These are phyloP conservation scores for Scutellaria galericulata DNA, from an alignment of 257 asterid genomes.

Conservation along the genomic window DNA sequence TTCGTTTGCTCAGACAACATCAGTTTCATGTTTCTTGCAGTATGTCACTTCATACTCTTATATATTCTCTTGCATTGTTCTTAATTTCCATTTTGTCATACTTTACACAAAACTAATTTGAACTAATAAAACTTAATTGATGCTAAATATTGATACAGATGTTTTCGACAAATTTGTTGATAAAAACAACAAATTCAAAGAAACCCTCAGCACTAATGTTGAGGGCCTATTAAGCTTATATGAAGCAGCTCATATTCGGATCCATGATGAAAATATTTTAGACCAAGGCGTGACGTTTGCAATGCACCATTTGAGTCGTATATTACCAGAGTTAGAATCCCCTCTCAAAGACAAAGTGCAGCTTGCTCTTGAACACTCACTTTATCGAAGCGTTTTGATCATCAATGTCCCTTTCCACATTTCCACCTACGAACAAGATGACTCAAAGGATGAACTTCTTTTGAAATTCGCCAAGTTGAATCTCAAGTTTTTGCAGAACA, in stretches of 20 bases:
- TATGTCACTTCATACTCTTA: neutral
- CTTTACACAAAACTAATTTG: no score
- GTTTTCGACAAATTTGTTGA: slow-evolving; percentile 25
- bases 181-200: slow-evolving; percentile 9
- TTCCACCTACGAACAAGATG: slow-evolving; percentile 17
- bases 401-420: slow-evolving; percentile 13
- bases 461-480: slow-evolving; percentile 28
- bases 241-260: slow-evolving; percentile 47
- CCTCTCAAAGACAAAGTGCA: slow-evolving; percentile 24
- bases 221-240: slow-evolving; percentile 42
- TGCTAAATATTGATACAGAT: no score
- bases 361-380: slow-evolving; percentile 24
- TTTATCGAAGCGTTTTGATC: slow-evolving; percentile 18
- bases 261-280: slow-evolving; percentile 38
- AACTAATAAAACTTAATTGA: no score
- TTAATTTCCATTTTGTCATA: no score
- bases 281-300: slow-evolving; percentile 37
- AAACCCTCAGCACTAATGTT: neutral
- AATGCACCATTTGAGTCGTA: neutral
- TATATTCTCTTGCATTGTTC: neutral
- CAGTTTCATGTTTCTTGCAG: slow-evolving; percentile 27
- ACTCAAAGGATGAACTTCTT: neutral
- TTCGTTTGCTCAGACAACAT: slow-evolving; percentile 42
- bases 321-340: neutral
- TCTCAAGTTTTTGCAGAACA: slow-evolving; percentile 35